Percentiles rank a stretch among this genome's conserved stretches.
These are phyloP conservation scores for Fusarium sambucinum DNA, from an alignment of 2,329 filamentous ascomycete species.

Conservation along the genomic window DNA sequence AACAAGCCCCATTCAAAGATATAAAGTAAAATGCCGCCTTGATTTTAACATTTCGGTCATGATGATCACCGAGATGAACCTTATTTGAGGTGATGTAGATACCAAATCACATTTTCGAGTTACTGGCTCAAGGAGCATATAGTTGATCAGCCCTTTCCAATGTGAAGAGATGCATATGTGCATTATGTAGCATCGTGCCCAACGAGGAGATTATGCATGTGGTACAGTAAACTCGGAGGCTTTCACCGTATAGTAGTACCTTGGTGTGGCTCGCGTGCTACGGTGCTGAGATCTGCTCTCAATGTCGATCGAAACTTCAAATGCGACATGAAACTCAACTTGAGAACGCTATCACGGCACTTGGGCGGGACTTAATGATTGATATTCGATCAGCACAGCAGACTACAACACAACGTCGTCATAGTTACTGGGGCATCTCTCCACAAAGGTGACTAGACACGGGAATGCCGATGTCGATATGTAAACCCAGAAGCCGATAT, in stretches of 20 bases:
- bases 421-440: slow-evolving; percentile 17
- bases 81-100: neutral
- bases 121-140: neutral
- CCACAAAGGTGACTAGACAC: slow-evolving; percentile 36
- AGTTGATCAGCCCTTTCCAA: neutral
- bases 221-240: too few relatives aligned
- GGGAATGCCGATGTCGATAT: slow-evolving; percentile 34
- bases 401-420: slow-evolving; percentile 15
- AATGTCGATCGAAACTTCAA: slow-evolving; percentile 23
- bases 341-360: neutral
- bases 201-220: too few relatives aligned
- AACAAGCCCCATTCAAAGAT: neutral
- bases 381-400: slow-evolving; percentile 16
- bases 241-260: too few relatives aligned
- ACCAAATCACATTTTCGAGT: neutral
- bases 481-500: neutral
- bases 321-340: slow-evolving; percentile 23
- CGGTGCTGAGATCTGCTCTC: neutral
- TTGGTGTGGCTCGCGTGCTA: neutral
- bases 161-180: neutral
- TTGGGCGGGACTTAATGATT: neutral
- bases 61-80: neutral
- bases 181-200: too few relatives aligned
- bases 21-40: neutral
- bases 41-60: neutral